phyloP scores from a whole-genome alignment of 768 basidiomycete genomes.

The Mycena haematopus region DNA sequence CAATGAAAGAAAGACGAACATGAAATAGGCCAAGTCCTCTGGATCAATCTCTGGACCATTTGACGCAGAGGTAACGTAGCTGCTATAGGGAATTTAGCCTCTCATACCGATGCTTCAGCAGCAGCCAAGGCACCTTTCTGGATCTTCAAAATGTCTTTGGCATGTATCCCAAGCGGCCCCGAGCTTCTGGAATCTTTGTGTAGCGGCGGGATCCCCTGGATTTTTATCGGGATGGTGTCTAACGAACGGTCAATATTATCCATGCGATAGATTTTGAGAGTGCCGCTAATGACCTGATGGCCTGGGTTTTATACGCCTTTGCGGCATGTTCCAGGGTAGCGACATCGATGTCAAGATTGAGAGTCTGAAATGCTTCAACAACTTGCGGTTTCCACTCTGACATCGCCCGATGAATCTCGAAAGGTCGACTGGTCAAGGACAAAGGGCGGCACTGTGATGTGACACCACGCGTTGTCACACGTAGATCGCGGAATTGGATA shows the following conservation, averaged over 20 bases:
- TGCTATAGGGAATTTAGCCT: constrained; percentile 9
- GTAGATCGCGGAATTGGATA: too few relatives aligned
- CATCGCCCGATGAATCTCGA: neutral
- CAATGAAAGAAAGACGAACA: constrained; percentile 24
- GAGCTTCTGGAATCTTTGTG: constrained; percentile 45
- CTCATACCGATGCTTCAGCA: neutral
- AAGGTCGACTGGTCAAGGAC: neutral
- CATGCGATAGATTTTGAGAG: neutral
- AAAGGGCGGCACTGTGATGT: neutral
- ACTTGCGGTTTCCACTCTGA: constrained; percentile 14
- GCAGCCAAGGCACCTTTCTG: constrained; percentile 33
- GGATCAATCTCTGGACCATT: constrained; percentile 39
- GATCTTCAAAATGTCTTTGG: constrained; percentile 44
- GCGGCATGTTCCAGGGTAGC: constrained; percentile 11
- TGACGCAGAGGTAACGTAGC: constrained; percentile 8
- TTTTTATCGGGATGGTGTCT: constrained; percentile 33
- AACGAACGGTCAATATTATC: neutral
- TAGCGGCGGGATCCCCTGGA: constrained; percentile 39
- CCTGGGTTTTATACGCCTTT: constrained; percentile 25
- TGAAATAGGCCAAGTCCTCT: constrained; percentile 41
- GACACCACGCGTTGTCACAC: too few relatives aligned
- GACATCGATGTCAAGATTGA: constrained; percentile 9
- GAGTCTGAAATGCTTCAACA: constrained; percentile 9
- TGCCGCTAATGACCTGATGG: constrained; percentile 3
- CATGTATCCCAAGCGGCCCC: constrained; percentile 45